Evolutionary conservation across 2,329 filamentous ascomycete species (phyloP).

Genomic region (Alternaria sp.): DNA sequence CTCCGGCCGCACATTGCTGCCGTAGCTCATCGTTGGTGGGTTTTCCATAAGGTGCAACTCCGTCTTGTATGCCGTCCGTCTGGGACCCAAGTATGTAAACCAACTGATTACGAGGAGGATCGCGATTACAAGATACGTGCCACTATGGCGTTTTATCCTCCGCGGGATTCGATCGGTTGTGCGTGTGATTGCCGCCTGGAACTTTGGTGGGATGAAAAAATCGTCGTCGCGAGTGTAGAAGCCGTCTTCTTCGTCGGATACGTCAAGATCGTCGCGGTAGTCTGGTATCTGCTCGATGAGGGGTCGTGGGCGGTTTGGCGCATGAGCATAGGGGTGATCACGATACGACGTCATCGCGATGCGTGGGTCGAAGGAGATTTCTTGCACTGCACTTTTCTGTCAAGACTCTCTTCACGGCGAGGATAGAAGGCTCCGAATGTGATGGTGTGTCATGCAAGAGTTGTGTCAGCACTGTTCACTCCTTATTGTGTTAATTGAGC

Average conservation of each 20-base stretch:
- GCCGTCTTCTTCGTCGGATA: conserved; percentile 52
- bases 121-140: conserved; percentile 42
- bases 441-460: neutral
- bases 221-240: conserved; percentile 51
- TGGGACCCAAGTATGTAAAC: conserved; percentile 50
- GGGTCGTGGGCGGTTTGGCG: conserved; percentile 28
- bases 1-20: conserved; percentile 57
- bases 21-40: conserved; percentile 50
- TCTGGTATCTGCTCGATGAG: conserved; percentile 46
- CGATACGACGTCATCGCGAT: conserved; percentile 37
- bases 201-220: conserved; percentile 45
- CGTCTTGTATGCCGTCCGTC: conserved; percentile 44
- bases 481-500: conserved; percentile 2
- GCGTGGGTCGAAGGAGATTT: neutral
- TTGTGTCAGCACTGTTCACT: neutral
- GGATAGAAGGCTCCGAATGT: neutral
- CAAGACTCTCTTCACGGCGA: neutral
- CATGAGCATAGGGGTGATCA: conserved; percentile 25
- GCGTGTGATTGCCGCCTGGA: conserved; percentile 38
- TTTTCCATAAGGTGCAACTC: conserved; percentile 49
- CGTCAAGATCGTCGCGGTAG: conserved; percentile 42
- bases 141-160: conserved; percentile 48
- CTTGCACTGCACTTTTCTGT: neutral
- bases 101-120: conserved; percentile 48
- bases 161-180: conserved; percentile 45